Evolutionary conservation across 73 alveolate species (phyloP).

Genomic region (Paramecium octaurelia): DNA sequence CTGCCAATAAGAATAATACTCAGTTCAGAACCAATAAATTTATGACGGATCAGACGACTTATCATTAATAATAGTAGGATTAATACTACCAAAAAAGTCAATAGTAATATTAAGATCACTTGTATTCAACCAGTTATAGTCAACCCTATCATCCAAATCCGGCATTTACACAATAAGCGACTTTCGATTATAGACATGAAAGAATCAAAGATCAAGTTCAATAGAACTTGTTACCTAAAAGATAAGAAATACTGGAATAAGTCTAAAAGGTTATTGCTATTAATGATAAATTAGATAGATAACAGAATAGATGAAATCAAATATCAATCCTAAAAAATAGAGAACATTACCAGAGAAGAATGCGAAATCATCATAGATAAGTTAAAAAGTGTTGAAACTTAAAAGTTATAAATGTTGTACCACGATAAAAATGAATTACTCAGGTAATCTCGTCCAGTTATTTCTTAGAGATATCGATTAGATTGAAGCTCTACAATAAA

Average conservation of each 20-base stretch:
- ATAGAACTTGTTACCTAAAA: background rate
- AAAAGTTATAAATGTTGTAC: background rate
- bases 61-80: background rate
- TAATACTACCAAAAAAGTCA: background rate
- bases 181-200: background rate
- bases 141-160: background rate
- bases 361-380: background rate
- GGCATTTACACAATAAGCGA: background rate
- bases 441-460: background rate
- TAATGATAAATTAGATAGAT: background rate
- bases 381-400: background rate
- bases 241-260: background rate
- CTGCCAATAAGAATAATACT: background rate
- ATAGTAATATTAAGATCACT: background rate
- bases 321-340: background rate
- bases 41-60: background rate
- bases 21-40: background rate
- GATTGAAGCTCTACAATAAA: background rate
- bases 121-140: background rate
- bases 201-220: background rate
- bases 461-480: background rate
- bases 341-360: background rate
- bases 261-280: background rate
- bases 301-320: background rate
- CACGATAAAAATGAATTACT: background rate